Evolutionary conservation across 2,329 filamentous ascomycete species (phyloP).

Genomic region (Nemania bipapillata): DNA sequence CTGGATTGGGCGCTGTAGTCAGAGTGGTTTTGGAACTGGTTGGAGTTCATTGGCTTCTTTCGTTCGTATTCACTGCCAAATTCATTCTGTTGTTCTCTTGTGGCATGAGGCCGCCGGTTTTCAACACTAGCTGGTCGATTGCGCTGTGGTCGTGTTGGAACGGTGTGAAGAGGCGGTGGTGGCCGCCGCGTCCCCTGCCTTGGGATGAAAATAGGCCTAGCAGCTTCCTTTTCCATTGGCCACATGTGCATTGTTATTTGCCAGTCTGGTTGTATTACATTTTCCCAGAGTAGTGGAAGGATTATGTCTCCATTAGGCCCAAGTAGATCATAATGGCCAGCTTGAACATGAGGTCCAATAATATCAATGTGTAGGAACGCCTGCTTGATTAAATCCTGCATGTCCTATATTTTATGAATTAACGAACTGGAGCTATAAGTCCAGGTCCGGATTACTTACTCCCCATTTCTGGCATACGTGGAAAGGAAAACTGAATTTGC

Average conservation of each 20-base stretch:
- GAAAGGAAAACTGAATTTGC: slow-evolving; percentile 93
- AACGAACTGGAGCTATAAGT: no score
- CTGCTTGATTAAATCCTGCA: slow-evolving; percentile 87
- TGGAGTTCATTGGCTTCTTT: no score
- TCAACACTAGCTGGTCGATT: no score
- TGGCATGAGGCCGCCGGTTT: no score
- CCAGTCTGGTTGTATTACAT: slow-evolving; percentile 82
- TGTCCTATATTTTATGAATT: slow-evolving; percentile 66
- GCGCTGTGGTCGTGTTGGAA: not conserved
- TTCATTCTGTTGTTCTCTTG: no score
- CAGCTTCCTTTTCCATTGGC: slow-evolving; percentile 68
- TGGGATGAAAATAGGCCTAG: no score
- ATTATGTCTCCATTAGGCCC: slow-evolving; percentile 85
- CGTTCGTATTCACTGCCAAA: no score
- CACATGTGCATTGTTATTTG: slow-evolving; percentile 74
- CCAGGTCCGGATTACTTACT: no score
- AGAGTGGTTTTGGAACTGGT: no score
- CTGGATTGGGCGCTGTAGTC: no score
- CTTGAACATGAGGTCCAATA: slow-evolving; percentile 78
- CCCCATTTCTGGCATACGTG: slow-evolving; percentile 84
- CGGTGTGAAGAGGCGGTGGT: not conserved
- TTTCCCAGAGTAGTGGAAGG: slow-evolving; percentile 83
- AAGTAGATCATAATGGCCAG: slow-evolving; percentile 82
- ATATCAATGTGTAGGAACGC: slow-evolving; percentile 82
- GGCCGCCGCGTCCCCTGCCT: no score